These are phyloP conservation scores for Ceratocystis harringtonii DNA, from an alignment of 2,329 filamentous ascomycete genomes.

Conservation along the genomic window DNA sequence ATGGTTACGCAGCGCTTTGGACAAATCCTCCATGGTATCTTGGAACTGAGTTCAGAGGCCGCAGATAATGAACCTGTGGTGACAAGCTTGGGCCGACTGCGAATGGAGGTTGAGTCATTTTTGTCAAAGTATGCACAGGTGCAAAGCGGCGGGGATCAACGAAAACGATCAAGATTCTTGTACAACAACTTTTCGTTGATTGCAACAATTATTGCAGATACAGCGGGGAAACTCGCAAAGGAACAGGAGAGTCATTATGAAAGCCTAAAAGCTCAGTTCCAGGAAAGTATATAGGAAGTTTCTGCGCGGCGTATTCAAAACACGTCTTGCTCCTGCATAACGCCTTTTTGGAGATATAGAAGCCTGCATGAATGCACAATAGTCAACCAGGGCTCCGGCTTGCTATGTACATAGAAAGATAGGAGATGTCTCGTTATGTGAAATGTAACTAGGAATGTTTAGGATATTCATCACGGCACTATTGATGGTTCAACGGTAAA, in stretches of 20 bases:
- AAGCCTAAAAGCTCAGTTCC: constrained; percentile 43
- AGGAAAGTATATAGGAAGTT: constrained; percentile 27
- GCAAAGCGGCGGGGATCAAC: constrained; percentile 57
- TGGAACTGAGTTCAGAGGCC: constrained; percentile 72
- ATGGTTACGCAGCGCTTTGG: constrained; percentile 90
- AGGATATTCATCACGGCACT: neutral
- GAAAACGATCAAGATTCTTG: constrained; percentile 74
- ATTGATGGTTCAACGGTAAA: neutral
- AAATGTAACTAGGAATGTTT: neutral
- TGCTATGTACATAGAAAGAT: neutral
- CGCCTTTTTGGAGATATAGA: neutral
- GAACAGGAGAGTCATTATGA: constrained; percentile 69
- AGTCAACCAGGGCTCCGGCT: neutral
- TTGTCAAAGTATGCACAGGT: constrained; percentile 51
- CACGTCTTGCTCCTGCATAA: neutral
- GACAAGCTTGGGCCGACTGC: constrained; percentile 60
- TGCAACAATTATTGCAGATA: constrained; percentile 77
- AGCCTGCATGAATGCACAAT: neutral
- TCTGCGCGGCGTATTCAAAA: neutral
- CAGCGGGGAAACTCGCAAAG: constrained; percentile 53
- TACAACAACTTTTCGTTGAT: constrained; percentile 94
- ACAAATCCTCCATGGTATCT: constrained; percentile 73
- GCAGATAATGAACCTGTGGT: constrained; percentile 89
- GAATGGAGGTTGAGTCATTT: constrained; percentile 71
- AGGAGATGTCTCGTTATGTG: neutral